These are phyloP conservation scores for Rehmannia glutinosa DNA, from an alignment of 257 asterid genomes.

Conservation along the genomic window DNA sequence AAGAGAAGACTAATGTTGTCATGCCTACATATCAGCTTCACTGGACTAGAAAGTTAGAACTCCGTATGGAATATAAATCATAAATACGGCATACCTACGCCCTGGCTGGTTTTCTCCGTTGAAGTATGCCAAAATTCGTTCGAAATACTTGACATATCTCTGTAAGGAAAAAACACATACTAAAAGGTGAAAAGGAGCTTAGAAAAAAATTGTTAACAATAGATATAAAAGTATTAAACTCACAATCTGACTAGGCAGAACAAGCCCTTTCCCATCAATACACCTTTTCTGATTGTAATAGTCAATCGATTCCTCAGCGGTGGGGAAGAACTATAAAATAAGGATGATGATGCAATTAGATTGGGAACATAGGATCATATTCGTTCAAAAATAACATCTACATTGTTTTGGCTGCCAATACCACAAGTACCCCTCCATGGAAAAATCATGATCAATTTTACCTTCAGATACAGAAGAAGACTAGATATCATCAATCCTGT, in stretches of 20 bases:
- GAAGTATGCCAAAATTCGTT: slow-evolving; percentile 77
- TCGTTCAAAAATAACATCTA: neutral
- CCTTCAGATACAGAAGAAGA: slow-evolving; percentile 89
- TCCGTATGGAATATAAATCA: neutral
- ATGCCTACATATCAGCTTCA: slow-evolving; percentile 10
- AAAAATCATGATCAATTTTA: slow-evolving; percentile 17
- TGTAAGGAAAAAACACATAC: slow-evolving; percentile 24
- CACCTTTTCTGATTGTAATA: slow-evolving; percentile 97
- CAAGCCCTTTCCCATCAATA: slow-evolving; percentile 90
- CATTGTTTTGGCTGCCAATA: neutral
- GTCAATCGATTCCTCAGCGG: slow-evolving; percentile 95
- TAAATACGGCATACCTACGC: slow-evolving; percentile 61
- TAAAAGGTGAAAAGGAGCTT: slow-evolving; percentile 3
- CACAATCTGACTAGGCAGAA: slow-evolving; percentile 98
- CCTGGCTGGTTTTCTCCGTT: slow-evolving; percentile 98
- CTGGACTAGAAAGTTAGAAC: slow-evolving; percentile 3
- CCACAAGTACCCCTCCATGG: no score
- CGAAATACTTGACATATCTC: slow-evolving; percentile 98
- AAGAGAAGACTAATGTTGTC: neutral
- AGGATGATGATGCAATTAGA: slow-evolving; percentile 22
- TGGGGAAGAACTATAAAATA: slow-evolving; percentile 77
- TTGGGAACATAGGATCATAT: neutral
- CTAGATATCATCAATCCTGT: slow-evolving; percentile 99
- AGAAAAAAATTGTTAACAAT: slow-evolving; percentile 6
- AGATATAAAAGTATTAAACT: slow-evolving; percentile 24